Evolutionary conservation across 2,329 filamentous ascomycete species (phyloP).

Genomic region (Pseudogymnoascus sp.): DNA sequence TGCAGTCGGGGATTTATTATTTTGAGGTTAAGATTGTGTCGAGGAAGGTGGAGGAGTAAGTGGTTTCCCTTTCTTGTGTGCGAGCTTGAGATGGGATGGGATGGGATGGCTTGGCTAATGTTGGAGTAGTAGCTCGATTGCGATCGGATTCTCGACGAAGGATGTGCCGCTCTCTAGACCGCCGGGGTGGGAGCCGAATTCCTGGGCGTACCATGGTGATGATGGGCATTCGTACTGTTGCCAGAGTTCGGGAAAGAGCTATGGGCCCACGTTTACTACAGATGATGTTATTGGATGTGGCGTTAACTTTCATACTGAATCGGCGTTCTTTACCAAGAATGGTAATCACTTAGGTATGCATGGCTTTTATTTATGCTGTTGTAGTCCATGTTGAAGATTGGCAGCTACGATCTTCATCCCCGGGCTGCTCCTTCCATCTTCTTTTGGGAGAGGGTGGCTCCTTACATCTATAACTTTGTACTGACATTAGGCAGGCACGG

Average conservation of each 20-base stretch:
- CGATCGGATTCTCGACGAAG: slow-evolving; percentile 52
- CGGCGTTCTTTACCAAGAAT: slow-evolving; percentile 63
- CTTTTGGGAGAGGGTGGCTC: too few species aligned
- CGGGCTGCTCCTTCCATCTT: not conserved
- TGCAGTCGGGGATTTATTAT: slow-evolving; percentile 89
- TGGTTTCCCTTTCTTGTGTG: not conserved
- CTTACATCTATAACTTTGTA: not conserved
- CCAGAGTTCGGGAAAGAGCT: slow-evolving; percentile 47
- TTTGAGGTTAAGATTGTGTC: slow-evolving; percentile 65
- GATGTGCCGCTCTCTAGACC: slow-evolving; percentile 45
- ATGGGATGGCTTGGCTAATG: slow-evolving; percentile 12
- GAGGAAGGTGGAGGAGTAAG: slow-evolving; percentile 59
- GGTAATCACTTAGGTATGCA: slow-evolving; percentile 45
- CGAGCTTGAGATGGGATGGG: not conserved
- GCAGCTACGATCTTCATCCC: not conserved
- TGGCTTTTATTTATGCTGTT: slow-evolving; percentile 11
- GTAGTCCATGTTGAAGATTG: not conserved
- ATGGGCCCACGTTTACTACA: slow-evolving; percentile 46
- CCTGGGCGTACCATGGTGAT: slow-evolving; percentile 62
- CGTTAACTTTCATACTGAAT: slow-evolving; percentile 54
- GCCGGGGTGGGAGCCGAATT: slow-evolving; percentile 59
- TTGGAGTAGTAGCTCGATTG: slow-evolving; percentile 45
- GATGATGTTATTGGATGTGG: slow-evolving; percentile 56
- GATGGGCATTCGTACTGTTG: slow-evolving; percentile 54
- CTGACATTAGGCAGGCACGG: slow-evolving; percentile 44